Conservation (phyloP, 345 rosid genomes). For the Melaleuca quinquenervia region DNA sequence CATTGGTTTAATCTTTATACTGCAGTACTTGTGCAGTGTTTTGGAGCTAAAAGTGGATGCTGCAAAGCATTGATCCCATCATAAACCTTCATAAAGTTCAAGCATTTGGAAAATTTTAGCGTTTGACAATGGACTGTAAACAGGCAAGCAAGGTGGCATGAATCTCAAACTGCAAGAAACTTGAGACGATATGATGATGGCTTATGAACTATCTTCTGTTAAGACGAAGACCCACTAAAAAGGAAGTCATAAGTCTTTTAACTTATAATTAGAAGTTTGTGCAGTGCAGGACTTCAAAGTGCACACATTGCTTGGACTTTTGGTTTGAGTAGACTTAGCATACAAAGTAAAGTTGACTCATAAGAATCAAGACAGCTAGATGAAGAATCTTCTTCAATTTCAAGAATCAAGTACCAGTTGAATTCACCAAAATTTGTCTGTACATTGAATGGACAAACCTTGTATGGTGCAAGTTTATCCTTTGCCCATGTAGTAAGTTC, state of each 20-base stretch:
- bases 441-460: slow-evolving; percentile 30
- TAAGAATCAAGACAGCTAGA: background rate
- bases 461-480: slow-evolving; percentile 96
- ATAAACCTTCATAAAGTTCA: background rate
- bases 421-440: background rate
- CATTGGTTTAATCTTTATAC: background rate
- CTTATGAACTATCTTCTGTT: background rate
- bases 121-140: background rate
- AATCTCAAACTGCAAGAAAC: background rate
- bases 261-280: background rate
- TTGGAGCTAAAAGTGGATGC: background rate
- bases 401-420: background rate
- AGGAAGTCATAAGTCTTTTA: background rate
- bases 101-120: background rate
- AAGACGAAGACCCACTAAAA: background rate
- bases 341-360: background rate
- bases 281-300: background rate
- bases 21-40: background rate
- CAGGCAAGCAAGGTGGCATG: background rate
- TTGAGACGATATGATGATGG: background rate
- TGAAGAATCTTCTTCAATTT: background rate
- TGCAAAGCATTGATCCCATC: background rate
- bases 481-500: slow-evolving; percentile 79
- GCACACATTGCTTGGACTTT: background rate
- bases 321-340: background rate